Evolutionary conservation across 306 rosid genomes (phyloP).

Genomic region (Leucaena leucocephala): DNA sequence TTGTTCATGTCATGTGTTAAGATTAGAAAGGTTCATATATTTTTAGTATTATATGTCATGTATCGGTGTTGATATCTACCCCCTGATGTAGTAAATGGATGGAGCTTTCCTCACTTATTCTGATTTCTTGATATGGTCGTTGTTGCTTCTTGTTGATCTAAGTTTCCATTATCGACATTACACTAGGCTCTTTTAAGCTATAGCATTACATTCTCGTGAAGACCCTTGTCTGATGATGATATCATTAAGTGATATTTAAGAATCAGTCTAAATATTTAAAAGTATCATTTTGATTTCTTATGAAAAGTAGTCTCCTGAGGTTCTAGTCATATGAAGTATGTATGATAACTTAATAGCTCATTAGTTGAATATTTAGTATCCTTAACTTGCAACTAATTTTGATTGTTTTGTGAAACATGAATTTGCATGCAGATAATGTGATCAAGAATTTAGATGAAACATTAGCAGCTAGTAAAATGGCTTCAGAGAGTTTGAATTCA

Average conservation of each 20-base stretch:
- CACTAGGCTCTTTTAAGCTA: background rate
- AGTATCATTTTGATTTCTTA: constrained; percentile 23
- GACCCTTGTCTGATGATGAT: constrained; percentile 4
- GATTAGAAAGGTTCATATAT: too few relatives aligned
- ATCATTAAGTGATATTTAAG: background rate
- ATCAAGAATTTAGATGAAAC: constrained; percentile 68
- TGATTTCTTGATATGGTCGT: constrained; percentile 20
- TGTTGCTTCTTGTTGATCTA: background rate
- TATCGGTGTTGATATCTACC: background rate
- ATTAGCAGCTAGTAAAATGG: constrained; percentile 55
- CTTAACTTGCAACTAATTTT: constrained; percentile 27
- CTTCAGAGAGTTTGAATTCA: constrained; percentile 63
- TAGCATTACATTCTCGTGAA: constrained; percentile 1
- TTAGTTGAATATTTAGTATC: constrained; percentile 14
- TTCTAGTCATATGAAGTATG: constrained; percentile 23
- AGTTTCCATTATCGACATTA: constrained; percentile 25
- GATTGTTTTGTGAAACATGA: constrained; percentile 26
- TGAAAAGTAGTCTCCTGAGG: constrained; percentile 19
- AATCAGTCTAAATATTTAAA: background rate
- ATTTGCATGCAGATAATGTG: constrained; percentile 63
- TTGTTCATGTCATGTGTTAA: too few relatives aligned
- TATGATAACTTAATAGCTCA: background rate
- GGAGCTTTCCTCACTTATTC: background rate
- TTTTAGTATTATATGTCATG: too few relatives aligned
- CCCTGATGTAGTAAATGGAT: background rate